Percentiles rank a stretch among this genome's conserved stretches.
phyloP scores from a whole-genome alignment of 78 protist species.

The Planoprotostelium fungivorum region DNA sequence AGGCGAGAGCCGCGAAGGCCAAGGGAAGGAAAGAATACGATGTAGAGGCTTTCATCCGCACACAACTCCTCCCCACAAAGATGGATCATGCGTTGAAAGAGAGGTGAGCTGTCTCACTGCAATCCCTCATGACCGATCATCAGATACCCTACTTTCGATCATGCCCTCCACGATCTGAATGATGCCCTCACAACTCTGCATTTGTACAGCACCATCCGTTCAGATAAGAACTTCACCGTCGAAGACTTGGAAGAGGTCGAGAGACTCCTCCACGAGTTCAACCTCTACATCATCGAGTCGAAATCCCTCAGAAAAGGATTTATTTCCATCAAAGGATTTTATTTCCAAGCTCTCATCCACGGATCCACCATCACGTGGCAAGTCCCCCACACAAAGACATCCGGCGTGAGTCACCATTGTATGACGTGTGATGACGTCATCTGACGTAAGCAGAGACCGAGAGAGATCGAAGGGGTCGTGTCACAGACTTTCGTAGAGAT shows the following conservation, averaged over 20 bases:
- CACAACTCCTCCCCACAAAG: neutral
- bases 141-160: conserved; percentile 90
- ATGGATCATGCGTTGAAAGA: conserved; percentile 18
- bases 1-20: neutral
- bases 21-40: neutral
- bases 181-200: conserved; percentile 85
- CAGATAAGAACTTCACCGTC: conserved; percentile 22
- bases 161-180: conserved; percentile 91
- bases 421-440: conserved; percentile 27
- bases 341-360: conserved; percentile 84
- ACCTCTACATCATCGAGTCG: conserved; percentile 39
- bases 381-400: conserved; percentile 77
- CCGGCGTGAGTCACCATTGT: neutral
- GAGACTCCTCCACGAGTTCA: conserved; percentile 63
- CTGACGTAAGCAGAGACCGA: conserved; percentile 31
- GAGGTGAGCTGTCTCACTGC: conserved; percentile 20
- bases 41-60: neutral
- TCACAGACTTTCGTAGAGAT: conserved; percentile 86
- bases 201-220: conserved; percentile 74
- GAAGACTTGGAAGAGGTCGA: conserved; percentile 34
- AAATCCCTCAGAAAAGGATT: conserved; percentile 75
- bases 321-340: conserved; percentile 93
- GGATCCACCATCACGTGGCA: conserved; percentile 91
- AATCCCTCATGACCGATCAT: conserved; percentile 12
- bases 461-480: conserved; percentile 78